These are phyloP conservation scores for Mollisia scopiformis DNA, from an alignment of 2,329 filamentous ascomycete genomes.

Conservation along the genomic window DNA sequence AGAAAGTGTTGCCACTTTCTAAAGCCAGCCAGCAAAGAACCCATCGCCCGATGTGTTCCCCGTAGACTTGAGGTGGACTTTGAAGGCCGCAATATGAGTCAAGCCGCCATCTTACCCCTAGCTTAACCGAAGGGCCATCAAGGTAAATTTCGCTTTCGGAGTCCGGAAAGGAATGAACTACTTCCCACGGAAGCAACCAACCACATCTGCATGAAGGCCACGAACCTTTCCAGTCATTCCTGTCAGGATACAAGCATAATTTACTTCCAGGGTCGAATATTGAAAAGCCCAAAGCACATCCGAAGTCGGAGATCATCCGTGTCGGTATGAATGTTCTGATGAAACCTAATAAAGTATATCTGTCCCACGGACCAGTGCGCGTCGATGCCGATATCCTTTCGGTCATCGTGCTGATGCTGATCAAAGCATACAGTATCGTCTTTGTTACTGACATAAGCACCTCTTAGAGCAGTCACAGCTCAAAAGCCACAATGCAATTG, in stretches of 20 bases:
- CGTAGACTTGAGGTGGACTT: not conserved
- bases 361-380: not conserved
- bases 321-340: not conserved
- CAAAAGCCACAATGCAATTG: not conserved
- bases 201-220: not conserved
- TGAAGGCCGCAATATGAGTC: not conserved
- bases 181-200: not conserved
- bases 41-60: too few relatives aligned
- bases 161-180: not conserved
- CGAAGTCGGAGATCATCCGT: not conserved
- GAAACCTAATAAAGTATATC: not conserved
- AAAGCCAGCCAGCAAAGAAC: too few relatives aligned
- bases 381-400: not conserved
- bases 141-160: not conserved
- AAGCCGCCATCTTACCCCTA: not conserved
- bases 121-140: not conserved
- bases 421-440: not conserved
- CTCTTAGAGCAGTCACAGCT: not conserved
- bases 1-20: not conserved
- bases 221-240: not conserved
- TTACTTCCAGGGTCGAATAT: not conserved
- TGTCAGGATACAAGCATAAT: not conserved
- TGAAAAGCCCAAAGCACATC: not conserved
- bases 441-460: conserved; percentile 2
- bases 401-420: not conserved